Evolutionary conservation across 2,329 filamentous ascomycete genomes (phyloP), one percentile per base, ranked within the genome.

Genomic region (Colletotrichum tamarilloi): DNA sequence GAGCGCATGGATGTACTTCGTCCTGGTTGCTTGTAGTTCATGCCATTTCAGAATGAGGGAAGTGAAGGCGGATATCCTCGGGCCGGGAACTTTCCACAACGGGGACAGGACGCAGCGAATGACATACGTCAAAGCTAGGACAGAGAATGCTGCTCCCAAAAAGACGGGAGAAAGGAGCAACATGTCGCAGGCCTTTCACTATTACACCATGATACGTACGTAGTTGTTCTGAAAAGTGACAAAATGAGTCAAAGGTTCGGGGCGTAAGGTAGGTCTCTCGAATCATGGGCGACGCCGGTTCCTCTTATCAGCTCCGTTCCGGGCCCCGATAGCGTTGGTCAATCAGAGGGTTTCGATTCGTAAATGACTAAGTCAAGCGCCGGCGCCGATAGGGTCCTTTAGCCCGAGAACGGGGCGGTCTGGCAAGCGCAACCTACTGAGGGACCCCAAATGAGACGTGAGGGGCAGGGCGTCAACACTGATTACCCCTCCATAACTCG

Each of bases 1-100:
- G 19, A 92, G 82, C 0, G 75, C 66, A 74, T 92, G 89, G 35
- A 92, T 84, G 74, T 91, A 90, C 57, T 80, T 77, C 1, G 89
- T 90, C 35, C 89, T 83, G 26, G 82, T 82, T 38, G 86, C 87
- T 42, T 81, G 82, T 62, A 92, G 85, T 78, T 92, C 90, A 65
- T 91, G 84, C 82, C 85, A 89, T 76, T 88, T 90, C 62, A 91
- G 79, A 1, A 85, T 74, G 24, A 87, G 79, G 0, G 87, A 87
- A 0, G 87, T 89, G 76, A 89, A 85, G 35, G 85, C 83, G 24
- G 88, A 85, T 49, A 82, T 67, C 59, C 76, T 74, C 8, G 89
- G 87, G 2, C 89, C 89, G 0, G 89, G 89, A 8, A 90, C 71
- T 24, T 68, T 77, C 67, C 82, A 80, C 49, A 86, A 79, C 0